Evolutionary conservation across 345 rosid genomes (phyloP), one percentile per base, ranked within the genome.

Genomic region (Arabis hirsuta): DNA sequence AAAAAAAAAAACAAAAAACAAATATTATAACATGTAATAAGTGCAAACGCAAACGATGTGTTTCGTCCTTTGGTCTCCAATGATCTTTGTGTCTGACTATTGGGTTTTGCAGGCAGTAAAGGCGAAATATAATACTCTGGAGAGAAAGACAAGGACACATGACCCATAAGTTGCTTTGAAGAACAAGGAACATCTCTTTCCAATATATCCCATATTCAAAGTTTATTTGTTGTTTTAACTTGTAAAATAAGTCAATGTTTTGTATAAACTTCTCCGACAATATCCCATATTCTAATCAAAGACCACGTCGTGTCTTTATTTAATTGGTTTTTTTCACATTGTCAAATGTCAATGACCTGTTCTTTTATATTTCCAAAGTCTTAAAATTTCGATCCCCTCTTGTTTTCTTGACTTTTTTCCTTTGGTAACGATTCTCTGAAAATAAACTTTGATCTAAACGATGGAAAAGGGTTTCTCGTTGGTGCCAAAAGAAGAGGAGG

Each of bases 391-490:
- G 38, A 72, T 43, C 47, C 55, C 47, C 61, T 29, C 14, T 9
- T 31, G 1, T 7, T 9, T 54, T 22, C 34, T 34, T 26, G 64
- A 45, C 31, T 14, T 16, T 10, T 8, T 31, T 8, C 7, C 19
- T 4, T 61, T 29, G 42, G 34, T 44, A 63, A 45, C 22, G 19
- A 31, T 29, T 56, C 31, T 54, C 12, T 19, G 9, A 27, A 16
- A 36, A n/a, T 4, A 4, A 22, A 1, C 8, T 14, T 16, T 26
- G 5, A 19, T 54, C 39, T 19, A 36, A 46, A 42, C 24, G 5
- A 76, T 71, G 76, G 77, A 65, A 36, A 71, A 19, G 0, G 63
- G 62, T 4, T 76, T 76, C 12, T 63, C 66, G 24, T 56, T 56
- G 66, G 75, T 64, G 55, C 41, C 32, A 1, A 68, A 48, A 55